phyloP scores from a whole-genome alignment of 1,139 yeast species.

The Fermentozyma sake region DNA sequence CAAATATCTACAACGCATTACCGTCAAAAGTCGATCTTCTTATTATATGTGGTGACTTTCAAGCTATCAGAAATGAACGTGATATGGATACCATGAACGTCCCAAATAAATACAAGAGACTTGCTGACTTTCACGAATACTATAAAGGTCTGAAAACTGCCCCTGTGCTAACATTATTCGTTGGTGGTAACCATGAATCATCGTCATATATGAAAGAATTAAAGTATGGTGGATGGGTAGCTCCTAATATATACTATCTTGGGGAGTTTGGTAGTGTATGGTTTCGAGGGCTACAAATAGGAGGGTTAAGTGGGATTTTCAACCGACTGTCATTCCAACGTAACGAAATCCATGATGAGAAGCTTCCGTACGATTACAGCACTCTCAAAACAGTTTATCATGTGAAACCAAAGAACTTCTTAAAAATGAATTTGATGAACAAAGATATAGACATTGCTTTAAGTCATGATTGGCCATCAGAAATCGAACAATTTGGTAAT shows the following conservation, averaged over 20 bases:
- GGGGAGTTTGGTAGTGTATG: constrained; percentile 77
- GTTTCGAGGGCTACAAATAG: constrained; percentile 70
- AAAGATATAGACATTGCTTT: constrained; percentile 49
- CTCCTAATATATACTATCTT: constrained; percentile 82
- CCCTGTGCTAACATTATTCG: constrained; percentile 72
- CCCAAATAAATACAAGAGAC: constrained; percentile 47
- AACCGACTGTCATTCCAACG: constrained; percentile 36
- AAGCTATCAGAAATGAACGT: constrained; percentile 58
- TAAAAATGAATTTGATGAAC: constrained; percentile 44
- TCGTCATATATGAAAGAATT: constrained; percentile 72
- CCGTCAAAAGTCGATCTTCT: constrained; percentile 52
- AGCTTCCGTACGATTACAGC: constrained; percentile 44
- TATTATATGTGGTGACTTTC: constrained; percentile 83
- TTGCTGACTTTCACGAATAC: constrained; percentile 80
- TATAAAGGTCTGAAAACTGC: constrained; percentile 60
- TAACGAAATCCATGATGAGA: constrained; percentile 24
- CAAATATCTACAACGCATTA: constrained; percentile 47
- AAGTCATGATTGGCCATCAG: constrained; percentile 95
- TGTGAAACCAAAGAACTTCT: constrained; percentile 58
- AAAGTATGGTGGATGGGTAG: constrained; percentile 91
- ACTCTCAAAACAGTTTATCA: constrained; percentile 67
- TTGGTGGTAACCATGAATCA: constrained; percentile 96
- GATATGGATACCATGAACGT: constrained; percentile 67
- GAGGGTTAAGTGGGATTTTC: constrained; percentile 84
- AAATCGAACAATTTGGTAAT: constrained; percentile 67